These are phyloP conservation scores for Coprinopsis sp. DNA, from an alignment of 768 basidiomycete genomes.

Conservation along the genomic window DNA sequence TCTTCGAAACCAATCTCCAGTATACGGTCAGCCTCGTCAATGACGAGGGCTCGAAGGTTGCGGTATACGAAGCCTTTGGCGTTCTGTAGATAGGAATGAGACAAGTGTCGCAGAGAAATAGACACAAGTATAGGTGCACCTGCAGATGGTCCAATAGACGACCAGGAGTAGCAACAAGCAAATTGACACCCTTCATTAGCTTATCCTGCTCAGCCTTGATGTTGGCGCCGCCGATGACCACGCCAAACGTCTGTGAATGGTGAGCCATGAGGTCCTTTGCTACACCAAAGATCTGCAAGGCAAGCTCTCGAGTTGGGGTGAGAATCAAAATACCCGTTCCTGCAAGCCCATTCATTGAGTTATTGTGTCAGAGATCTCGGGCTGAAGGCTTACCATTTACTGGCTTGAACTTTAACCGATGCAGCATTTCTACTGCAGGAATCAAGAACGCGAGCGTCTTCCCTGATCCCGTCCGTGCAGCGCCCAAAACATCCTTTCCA, in stretches of 20 bases:
- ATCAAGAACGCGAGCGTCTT: slow-evolving; percentile 97
- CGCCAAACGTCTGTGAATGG: slow-evolving; percentile 96
- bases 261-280: slow-evolving; percentile 92
- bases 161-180: slow-evolving; percentile 95
- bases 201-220: slow-evolving; percentile 93
- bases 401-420: slow-evolving; percentile 93
- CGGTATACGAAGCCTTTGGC: slow-evolving; percentile 97
- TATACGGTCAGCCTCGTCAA: slow-evolving; percentile 96
- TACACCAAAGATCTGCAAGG: slow-evolving; percentile 96
- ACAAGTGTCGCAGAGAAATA: not conserved
- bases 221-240: slow-evolving; percentile 98
- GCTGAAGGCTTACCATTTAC: slow-evolving; percentile 62
- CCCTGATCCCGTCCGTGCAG: slow-evolving; percentile 93
- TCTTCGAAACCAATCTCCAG: slow-evolving; percentile 99
- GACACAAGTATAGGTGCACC: slow-evolving; percentile 42
- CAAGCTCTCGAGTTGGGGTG: slow-evolving; percentile 93
- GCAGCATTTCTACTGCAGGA: slow-evolving; percentile 87
- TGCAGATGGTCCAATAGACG: slow-evolving; percentile 93
- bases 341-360: no score
- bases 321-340: slow-evolving; percentile 95
- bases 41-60: slow-evolving; percentile 91
- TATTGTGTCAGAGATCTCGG: no score
- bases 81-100: slow-evolving; percentile 52
- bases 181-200: slow-evolving; percentile 90
- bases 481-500: slow-evolving; percentile 96